Percentiles rank a stretch among this genome's conserved stretches.
phyloP scores from a whole-genome alignment of 768 basidiomycete genomes.

The Leccinum boreale region DNA sequence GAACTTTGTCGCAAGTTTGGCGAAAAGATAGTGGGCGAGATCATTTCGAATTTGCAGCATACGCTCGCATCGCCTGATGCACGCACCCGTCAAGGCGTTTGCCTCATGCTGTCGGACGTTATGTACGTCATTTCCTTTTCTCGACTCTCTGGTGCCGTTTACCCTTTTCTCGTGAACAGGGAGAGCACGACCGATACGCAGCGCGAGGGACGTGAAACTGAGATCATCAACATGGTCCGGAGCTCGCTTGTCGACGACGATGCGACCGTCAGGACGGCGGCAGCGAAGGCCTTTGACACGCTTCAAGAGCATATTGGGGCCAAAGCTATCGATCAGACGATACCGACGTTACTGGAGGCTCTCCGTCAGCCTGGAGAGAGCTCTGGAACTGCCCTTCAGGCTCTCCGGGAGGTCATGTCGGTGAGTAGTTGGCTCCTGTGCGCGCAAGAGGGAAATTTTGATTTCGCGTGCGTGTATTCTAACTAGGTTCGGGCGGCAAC shows the following conservation, averaged over 20 bases:
- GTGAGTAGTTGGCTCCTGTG: conserved; percentile 40
- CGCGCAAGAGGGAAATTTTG: not conserved
- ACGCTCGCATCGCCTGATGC: conserved; percentile 61
- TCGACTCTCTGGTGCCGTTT: not conserved
- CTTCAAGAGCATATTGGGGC: conserved; percentile 90
- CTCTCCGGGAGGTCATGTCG: conserved; percentile 90
- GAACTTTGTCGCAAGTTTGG: conserved; percentile 96
- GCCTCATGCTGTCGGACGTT: conserved; percentile 81
- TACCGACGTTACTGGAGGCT: conserved; percentile 91
- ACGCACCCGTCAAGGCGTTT: conserved; percentile 78
- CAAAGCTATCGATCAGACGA: conserved; percentile 93
- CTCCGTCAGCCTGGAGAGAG: conserved; percentile 89
- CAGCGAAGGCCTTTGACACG: conserved; percentile 84
- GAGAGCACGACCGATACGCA: conserved; percentile 80
- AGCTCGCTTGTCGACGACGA: conserved; percentile 86
- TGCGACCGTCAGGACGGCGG: conserved; percentile 80
- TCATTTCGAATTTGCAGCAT: conserved; percentile 73
- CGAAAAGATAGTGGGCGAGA: conserved; percentile 82
- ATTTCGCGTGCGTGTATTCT: not conserved
- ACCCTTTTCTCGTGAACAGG: conserved; percentile 38
- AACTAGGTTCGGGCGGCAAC: conserved; percentile 84
- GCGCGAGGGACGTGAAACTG: conserved; percentile 83
- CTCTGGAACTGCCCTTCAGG: conserved; percentile 94
- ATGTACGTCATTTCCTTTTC: conserved; percentile 50
- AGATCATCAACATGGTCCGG: conserved; percentile 83